Evolutionary conservation across 169 alveolate species (phyloP).

Genomic region (Neospora caninum): DNA sequence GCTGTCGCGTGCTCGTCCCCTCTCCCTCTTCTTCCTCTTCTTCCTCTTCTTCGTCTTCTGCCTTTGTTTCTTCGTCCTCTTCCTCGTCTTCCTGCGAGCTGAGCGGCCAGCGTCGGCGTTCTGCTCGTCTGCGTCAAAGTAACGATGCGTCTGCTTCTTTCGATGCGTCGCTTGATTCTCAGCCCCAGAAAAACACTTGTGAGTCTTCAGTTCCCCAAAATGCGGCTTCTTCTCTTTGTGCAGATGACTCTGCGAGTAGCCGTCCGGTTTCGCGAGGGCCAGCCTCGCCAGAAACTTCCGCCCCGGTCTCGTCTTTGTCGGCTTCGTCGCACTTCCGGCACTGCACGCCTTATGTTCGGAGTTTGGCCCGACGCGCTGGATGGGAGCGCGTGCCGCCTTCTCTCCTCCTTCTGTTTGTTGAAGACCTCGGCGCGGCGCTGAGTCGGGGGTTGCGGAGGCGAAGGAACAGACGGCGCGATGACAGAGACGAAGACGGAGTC

Average conservation of each 20-base stretch:
- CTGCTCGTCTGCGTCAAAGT: background rate
- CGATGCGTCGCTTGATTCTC: too few relatives aligned
- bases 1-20: background rate
- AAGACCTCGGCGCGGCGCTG: background rate
- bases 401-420: slow-evolving; percentile 49
- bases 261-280: too few relatives aligned
- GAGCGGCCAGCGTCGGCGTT: background rate
- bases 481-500: background rate
- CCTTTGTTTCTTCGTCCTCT: background rate
- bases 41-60: background rate
- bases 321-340: background rate
- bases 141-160: too few relatives aligned
- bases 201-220: too few relatives aligned
- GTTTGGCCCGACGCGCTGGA: slow-evolving; percentile 55
- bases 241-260: too few relatives aligned
- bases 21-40: background rate
- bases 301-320: background rate
- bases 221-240: too few relatives aligned
- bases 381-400: slow-evolving; percentile 41
- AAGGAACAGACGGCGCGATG: background rate
- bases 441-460: background rate
- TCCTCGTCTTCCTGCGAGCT: background rate
- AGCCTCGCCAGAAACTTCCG: background rate
- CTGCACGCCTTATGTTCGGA: slow-evolving; percentile 34
- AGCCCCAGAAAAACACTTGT: too few relatives aligned